Evolutionary conservation across 352 stramenopile species (phyloP).

Genomic region (Elongisporangium prolatum): DNA sequence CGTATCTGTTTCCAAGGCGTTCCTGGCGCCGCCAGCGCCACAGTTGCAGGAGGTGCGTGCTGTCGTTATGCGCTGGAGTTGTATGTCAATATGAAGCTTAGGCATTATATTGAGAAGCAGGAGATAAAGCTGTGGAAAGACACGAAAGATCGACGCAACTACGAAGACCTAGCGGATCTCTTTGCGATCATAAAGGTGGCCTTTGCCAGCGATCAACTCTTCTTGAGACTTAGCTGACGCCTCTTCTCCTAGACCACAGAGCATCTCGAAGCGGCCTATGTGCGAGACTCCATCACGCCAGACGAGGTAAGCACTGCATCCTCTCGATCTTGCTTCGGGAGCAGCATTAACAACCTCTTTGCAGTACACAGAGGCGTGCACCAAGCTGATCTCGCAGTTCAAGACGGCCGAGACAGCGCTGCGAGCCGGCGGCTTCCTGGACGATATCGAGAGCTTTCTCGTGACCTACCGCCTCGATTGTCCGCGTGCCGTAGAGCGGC

Average conservation of each 20-base stretch:
- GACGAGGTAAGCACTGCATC: slow-evolving; percentile 55
- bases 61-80: neutral
- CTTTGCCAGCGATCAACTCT: neutral
- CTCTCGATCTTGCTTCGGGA: neutral
- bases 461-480: slow-evolving; percentile 95
- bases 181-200: slow-evolving; percentile 96
- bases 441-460: slow-evolving; percentile 88
- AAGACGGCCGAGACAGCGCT: slow-evolving; percentile 94
- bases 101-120: slow-evolving; percentile 9
- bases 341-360: neutral
- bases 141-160: slow-evolving; percentile 84
- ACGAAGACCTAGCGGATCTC: slow-evolving; percentile 87
- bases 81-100: neutral
- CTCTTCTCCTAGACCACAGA: slow-evolving; percentile 80
- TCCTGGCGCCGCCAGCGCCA: slow-evolving; percentile 13
- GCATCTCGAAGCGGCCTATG: slow-evolving; percentile 96
- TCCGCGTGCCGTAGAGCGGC: slow-evolving; percentile 90
- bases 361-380: slow-evolving; percentile 95
- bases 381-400: slow-evolving; percentile 98
- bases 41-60: slow-evolving; percentile 25
- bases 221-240: neutral
- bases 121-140: slow-evolving; percentile 80
- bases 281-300: slow-evolving; percentile 92
- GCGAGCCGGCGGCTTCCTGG: slow-evolving; percentile 65
- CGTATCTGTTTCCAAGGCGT: slow-evolving; percentile 8